Base-by-base conservation (phyloP, 805 yeast genomes). In the Yamadazyma insecticola region DNA sequence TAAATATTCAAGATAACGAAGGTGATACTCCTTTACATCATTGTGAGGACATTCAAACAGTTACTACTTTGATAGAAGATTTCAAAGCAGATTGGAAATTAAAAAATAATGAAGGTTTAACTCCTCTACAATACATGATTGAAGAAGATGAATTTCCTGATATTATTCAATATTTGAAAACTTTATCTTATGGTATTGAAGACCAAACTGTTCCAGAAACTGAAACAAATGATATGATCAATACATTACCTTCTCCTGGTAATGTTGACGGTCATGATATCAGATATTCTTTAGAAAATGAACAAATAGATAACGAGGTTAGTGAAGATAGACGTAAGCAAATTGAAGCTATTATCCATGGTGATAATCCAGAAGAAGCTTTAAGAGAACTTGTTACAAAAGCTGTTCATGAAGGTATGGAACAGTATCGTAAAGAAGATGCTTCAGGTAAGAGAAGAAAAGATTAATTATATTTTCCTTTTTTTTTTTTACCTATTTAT, bases 1-100 rank as follows among this genome's bases (percentile, higher is more conserved):
- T 88, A 15, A 88, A 92, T 53, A 63, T 89, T 19, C 77, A 69
- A 36, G 99, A 92, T 45, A 60, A 60, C 14, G 98, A 94, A 43
- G 97, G 97, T 2, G 99, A 92, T 48, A 82, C 97, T 0, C 97
- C 99, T 1, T 64, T 92, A 39, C 97, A 90, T 54, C 94, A 87
- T 44, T 85, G 78, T 14, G 99, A 92, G 50, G 81, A 78, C 33
- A 58, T 74, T 0, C 62, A 52, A 2, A 70, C 77, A 1, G 97
- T 95, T 1, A 74, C 71, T 42, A 46, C 68, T 15, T 61, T 92
- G 32, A 68, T 92, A 0, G 85, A 78, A 42, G 74, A 76, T 30
- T 67, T 79, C 19, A 68, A 73, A 4, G 96, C 90, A 0, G 82
- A 86, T 55, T 70, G 63, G 51, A 74, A 56, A 26, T 45, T 76